Evolutionary conservation across 495 filamentous ascomycete species (phyloP), one percentile per base, ranked within the genome.

Genomic region (Daldinia childiae): DNA sequence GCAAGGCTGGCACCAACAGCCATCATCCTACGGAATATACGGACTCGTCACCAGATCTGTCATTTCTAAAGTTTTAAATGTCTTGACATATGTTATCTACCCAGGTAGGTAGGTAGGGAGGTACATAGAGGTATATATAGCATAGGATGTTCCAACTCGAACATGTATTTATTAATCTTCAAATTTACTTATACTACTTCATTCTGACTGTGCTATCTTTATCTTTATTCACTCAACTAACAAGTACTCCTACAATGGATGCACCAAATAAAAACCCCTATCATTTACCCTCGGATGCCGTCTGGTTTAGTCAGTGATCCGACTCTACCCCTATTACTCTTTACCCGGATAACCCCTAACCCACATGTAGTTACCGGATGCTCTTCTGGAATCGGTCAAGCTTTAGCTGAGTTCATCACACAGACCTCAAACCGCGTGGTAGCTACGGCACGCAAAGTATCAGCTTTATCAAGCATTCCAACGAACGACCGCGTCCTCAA

Each of bases 291-390:
- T 12, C 69, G 0, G 80, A 84, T 55, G 84, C 83, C 11, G 79
- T 82, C 74, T 87, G 84, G 85, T 81, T 87, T 63, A 83, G 83
- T 85, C 59, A 76, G 81, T 72, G 21, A 45, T 19, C 57, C 34
- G 19, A 21, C 3, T 36, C 2, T 36, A 36, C 34, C 34, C 34
- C 34, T 36, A 24, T 29, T 27, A 15, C 68, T 59, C 68, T 36
- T 55, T n/a, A 19, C 11, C 54, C 26, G 15, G 14, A 51, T 19
- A 55, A 32, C 60, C 0, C 3, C 36, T 62, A 30, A 62, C 57
- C 7, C 3, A 17, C 48, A 52, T 50, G 41, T 36, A 85, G 83
- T 86, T 30, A 86, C 83, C 58, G 84, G 84, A 48, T 86, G 82
- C 74, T 86, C 84, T 38, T 86, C 69, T 0, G 82, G 82, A 21